Evolutionary conservation across 306 rosid species (phyloP), one percentile per base, ranked within the genome.

Genomic region (Prunus persica): DNA sequence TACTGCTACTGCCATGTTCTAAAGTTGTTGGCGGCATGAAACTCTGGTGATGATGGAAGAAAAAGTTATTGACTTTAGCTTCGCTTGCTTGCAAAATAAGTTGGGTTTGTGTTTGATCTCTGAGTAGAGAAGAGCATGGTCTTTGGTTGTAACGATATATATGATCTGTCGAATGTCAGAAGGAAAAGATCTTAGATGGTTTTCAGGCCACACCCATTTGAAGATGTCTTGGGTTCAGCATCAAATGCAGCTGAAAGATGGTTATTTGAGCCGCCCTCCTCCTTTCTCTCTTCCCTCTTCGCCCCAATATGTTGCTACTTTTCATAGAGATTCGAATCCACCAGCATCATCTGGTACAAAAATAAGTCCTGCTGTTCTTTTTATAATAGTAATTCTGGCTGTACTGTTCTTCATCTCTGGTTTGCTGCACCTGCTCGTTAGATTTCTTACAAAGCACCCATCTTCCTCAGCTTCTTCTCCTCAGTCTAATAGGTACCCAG

Each of bases 361-460:
- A 58, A 92, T 89, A 76, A 95, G 96, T 81, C 99, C 99, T 3
- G 99, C 97, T 73, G 91, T 95, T 83, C 97, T 95, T 67, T 95
- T 95, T 76, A 86, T 95, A 55, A 95, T 95, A 60, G 99, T 95
- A 58, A 90, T 95, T 82, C 79, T 95, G 68, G 99, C 99, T 54
- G 97, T 92, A 24, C 68, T 92, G 70, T 95, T 95, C 64, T 95
- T 95, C 88, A 88, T 95, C 66, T 92, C 99, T 85, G 99, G 99
- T 47, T 58, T 95, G 55, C 99, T 95, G 58, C 99, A 95, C 76
- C 82, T 95, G 65, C 99, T 95, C 71, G 92, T 95, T 82, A 88
- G 99, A 90, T 95, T 92, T 77, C 97, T 95, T 34, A 86, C 87
- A 49, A 95, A 90, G 87, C 87, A 90, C 64, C 97, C 97, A 20